Percentiles rank a stretch among this genome's conserved stretches.
These are phyloP conservation scores for Podospora comata DNA, from an alignment of 495 filamentous ascomycete genomes.

Conservation along the genomic window DNA sequence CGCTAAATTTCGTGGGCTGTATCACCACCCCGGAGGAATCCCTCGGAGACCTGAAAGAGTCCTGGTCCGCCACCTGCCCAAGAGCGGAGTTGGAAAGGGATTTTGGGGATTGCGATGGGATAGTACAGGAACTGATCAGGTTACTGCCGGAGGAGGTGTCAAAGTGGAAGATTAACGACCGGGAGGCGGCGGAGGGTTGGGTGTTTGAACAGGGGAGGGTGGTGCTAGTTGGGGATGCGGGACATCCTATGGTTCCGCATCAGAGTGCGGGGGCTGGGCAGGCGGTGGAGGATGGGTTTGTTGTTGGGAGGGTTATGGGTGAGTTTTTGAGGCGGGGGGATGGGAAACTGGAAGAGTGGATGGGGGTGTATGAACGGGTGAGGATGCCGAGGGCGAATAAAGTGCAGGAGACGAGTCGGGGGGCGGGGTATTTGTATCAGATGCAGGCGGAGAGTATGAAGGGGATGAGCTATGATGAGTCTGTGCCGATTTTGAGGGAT, in stretches of 20 bases:
- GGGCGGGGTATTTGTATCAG: constrained; percentile 39
- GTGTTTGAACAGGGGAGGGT: constrained; percentile 32
- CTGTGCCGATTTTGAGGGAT: constrained; percentile 29
- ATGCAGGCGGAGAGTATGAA: constrained; percentile 35
- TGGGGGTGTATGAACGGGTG: constrained; percentile 41
- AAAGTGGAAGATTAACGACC: constrained; percentile 46
- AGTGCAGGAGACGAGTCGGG: constrained; percentile 35
- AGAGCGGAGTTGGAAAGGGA: constrained; percentile 33
- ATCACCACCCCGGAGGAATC: constrained; percentile 30
- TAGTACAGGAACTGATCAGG: constrained; percentile 30
- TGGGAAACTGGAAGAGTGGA: constrained; percentile 25
- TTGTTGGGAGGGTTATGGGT: constrained; percentile 34
- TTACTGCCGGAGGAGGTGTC: constrained; percentile 30
- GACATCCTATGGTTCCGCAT: constrained; percentile 34
- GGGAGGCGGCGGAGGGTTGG: constrained; percentile 37
- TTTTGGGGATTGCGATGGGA: constrained; percentile 33
- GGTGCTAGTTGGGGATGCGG: constrained; percentile 41
- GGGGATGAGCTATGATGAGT: constrained; percentile 32
- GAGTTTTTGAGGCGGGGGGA: constrained; percentile 26
- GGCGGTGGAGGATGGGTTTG: constrained; percentile 41
- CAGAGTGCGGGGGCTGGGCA: constrained; percentile 36
- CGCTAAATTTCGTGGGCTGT: constrained; percentile 52
- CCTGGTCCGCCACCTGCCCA: constrained; percentile 37
- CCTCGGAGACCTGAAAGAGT: constrained; percentile 31
- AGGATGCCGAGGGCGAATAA: constrained; percentile 41